phyloP scores from a whole-genome alignment of 2,329 filamentous ascomycete genomes.

The Colletotrichum endophyticum region DNA sequence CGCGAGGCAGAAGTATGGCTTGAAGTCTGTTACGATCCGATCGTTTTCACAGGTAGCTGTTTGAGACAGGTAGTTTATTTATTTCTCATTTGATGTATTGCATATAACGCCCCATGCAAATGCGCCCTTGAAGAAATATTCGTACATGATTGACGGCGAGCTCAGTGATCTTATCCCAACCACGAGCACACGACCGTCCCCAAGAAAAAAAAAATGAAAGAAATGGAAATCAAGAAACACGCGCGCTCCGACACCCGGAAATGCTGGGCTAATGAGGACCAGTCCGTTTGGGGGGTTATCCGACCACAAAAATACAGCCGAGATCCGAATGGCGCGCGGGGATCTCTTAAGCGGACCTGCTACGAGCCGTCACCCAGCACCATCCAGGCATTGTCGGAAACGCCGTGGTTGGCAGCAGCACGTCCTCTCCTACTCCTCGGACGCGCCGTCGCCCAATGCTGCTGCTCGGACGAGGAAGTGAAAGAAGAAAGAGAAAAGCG shows the following conservation, averaged over 20 bases:
- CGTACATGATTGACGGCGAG: background rate
- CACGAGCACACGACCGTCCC: constrained; percentile 10
- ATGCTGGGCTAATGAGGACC: constrained; percentile 33
- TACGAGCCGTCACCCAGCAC: constrained; percentile 52
- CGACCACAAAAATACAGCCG: constrained; percentile 26
- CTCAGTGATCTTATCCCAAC: background rate
- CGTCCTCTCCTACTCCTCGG: constrained; percentile 16
- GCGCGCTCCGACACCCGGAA: background rate
- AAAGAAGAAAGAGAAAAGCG: background rate
- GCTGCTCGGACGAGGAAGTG: constrained; percentile 34
- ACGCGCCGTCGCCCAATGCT: constrained; percentile 23
- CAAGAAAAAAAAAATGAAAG: background rate
- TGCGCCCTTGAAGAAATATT: background rate
- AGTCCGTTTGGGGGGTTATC: constrained; percentile 36
- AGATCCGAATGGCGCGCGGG: constrained; percentile 33
- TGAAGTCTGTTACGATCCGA: background rate
- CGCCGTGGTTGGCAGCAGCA: constrained; percentile 28
- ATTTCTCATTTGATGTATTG: background rate
- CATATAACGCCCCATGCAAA: background rate
- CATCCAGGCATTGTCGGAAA: constrained; percentile 40
- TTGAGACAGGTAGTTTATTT: background rate
- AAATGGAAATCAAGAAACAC: background rate
- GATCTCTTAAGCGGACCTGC: constrained; percentile 42
- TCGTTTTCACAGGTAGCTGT: background rate
- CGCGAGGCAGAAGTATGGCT: background rate